Base-by-base conservation (phyloP, 345 rosid species). In the Pugionium dolabratum region DNA sequence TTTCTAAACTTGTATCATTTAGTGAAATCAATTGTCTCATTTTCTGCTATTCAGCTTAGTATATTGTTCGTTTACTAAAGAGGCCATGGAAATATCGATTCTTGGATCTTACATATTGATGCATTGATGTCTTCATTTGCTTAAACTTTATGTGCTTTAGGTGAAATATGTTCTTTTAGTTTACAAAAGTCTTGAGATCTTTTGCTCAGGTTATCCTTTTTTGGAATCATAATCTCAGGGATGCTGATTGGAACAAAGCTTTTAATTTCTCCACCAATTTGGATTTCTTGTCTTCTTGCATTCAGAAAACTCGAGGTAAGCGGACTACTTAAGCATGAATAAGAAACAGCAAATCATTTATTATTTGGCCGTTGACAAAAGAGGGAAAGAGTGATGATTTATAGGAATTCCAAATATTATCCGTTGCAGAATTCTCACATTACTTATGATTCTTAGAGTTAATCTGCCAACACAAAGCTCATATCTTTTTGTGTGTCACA, bases 211-310 rank as follows among this genome's bases (percentile, higher is more conserved):
- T 34, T 1, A n/a, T 37, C 25, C 67, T 63, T 62, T 31, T 49
- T 61, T 35, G 59, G 27, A 43, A n/a, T 37, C 29, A 60, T 42
- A 60, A 62, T 82, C 76, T 74, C 96, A 93, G 98, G 90, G 74
- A 84, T 2, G 87, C 80, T 68, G 97, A 93, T 67, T 93, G 96
- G 94, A 76, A 88, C 61, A 76, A 61, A 76, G 91, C 98, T 51
- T 90, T 90, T 71, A 85, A 88, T 62, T 93, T 78, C 76, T 84
- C 96, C 10, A 80, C 90, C 46, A 81, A 90, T 75, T 74, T 86
- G 79, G 82, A 76, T 34, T 93, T 93, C 84, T 18, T 93, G 66
- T 68, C 85, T 54, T 46, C 85, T 59, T 90, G 98, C 82, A 60
- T 85, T 39, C 53, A 43, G 49, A 81, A 80, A 71, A 81, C 88